These are phyloP conservation scores for Leishmania mexicana DNA, from an alignment of 208 protist genomes.

Conservation along the genomic window DNA sequence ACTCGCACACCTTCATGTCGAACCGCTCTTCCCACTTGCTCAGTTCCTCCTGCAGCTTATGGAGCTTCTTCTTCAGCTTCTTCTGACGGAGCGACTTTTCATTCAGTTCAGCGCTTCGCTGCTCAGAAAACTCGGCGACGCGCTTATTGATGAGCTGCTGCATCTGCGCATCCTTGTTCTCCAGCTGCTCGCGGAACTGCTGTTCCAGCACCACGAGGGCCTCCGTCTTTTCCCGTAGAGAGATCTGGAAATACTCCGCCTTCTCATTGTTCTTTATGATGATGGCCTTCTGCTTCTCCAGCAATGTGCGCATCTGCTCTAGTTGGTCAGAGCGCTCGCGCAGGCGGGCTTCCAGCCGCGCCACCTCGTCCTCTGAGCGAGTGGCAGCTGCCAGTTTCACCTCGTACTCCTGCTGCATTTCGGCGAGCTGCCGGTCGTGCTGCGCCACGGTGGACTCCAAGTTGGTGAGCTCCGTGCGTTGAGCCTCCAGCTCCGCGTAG, in stretches of 20 bases:
- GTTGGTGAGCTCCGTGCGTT: conserved; percentile 46
- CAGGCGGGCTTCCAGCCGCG: conserved; percentile 47
- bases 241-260: conserved; percentile 63
- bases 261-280: conserved; percentile 89
- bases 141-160: conserved; percentile 81
- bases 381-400: conserved; percentile 39
- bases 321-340: conserved; percentile 75
- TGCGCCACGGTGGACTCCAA: conserved; percentile 44
- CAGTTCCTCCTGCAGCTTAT: conserved; percentile 68
- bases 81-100: conserved; percentile 52
- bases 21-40: conserved; percentile 57
- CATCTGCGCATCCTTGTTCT: conserved; percentile 78
- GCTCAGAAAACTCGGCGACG: conserved; percentile 61
- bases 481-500: conserved; percentile 60
- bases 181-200: conserved; percentile 46
- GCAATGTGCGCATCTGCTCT: conserved; percentile 69
- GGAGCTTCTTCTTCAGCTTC: conserved; percentile 85
- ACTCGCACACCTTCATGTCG: conserved; percentile 87
- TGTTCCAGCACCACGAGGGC: conserved; percentile 41
- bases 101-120: conserved; percentile 49
- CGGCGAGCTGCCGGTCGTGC: conserved; percentile 48
- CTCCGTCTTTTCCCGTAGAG: conserved; percentile 55
- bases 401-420: conserved; percentile 62
- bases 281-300: conserved; percentile 85
- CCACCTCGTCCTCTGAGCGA: conserved; percentile 40